Conservation (phyloP, 2,329 filamentous ascomycete genomes). For the Chaetomiaceae sp. region DNA sequence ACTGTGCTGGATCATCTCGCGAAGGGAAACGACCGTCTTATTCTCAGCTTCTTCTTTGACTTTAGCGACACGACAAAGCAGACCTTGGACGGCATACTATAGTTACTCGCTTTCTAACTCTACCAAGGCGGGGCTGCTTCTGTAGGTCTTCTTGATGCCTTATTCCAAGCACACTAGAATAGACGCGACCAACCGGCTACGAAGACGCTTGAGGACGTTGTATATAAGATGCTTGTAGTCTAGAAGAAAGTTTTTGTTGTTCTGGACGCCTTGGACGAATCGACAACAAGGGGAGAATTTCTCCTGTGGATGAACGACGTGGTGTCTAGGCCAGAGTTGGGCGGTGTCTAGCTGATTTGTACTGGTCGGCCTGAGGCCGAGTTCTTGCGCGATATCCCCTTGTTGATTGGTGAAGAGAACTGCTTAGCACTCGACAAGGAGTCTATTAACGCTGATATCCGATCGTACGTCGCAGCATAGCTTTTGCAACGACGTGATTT, state of each 20-base stretch:
- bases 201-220: background rate
- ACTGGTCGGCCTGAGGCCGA: background rate
- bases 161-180: background rate
- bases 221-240: background rate
- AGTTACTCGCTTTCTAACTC: background rate
- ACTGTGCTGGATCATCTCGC: constrained; percentile 1
- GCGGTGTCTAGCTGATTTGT: background rate
- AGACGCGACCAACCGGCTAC: background rate
- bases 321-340: background rate
- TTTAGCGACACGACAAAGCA: background rate
- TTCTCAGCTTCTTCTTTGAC: constrained; percentile 2
- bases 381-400: background rate
- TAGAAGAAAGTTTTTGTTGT: background rate
- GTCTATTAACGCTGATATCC: background rate
- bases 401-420: background rate
- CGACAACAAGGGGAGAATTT: background rate
- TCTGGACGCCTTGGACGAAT: background rate
- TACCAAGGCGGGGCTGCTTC: background rate
- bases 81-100: background rate
- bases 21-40: background rate
- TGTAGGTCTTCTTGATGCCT: background rate
- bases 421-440: background rate
- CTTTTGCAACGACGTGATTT: background rate
- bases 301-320: background rate
- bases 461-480: background rate